These are phyloP conservation scores for Actinomucor elegans DNA, from an alignment of 371 early-diverging fungal species.

Conservation along the genomic window DNA sequence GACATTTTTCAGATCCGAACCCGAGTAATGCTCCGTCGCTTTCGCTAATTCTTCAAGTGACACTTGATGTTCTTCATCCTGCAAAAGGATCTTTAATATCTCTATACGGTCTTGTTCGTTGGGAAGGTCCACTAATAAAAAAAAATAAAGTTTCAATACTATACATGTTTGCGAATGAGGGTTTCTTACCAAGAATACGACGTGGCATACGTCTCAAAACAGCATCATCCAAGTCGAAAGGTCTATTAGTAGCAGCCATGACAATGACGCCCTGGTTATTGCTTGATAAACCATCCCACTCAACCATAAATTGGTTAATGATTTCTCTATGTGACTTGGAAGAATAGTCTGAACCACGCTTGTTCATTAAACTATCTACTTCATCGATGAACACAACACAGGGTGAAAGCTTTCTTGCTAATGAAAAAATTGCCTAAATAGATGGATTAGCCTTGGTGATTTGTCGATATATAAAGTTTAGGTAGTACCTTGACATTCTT, in stretches of 20 bases:
- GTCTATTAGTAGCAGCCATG: conserved; percentile 96
- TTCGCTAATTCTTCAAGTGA: conserved; percentile 63
- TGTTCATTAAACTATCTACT: conserved; percentile 93
- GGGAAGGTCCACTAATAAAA: conserved; percentile 81
- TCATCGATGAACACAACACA: conserved; percentile 99
- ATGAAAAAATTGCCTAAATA: conserved; percentile 86
- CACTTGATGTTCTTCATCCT: conserved; percentile 69
- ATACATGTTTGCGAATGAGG: neutral
- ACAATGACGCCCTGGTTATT: conserved; percentile 82
- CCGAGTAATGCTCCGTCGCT: conserved; percentile 81
- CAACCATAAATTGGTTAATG: conserved; percentile 94
- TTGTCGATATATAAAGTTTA: too few relatives aligned
- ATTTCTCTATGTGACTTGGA: conserved; percentile 76
- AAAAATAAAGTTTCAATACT: neutral
- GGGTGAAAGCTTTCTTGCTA: conserved; percentile 94
- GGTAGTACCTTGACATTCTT: conserved; percentile 82
- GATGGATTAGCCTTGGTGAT: too few relatives aligned
- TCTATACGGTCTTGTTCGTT: conserved; percentile 76
- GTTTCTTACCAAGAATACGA: conserved; percentile 74
- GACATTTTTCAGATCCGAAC: conserved; percentile 98
- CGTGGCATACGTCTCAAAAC: conserved; percentile 96
- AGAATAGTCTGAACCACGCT: conserved; percentile 64
- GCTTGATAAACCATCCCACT: conserved; percentile 93
- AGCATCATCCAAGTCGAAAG: conserved; percentile 98
- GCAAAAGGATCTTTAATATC: conserved; percentile 81